Percentiles rank a stretch among this genome's conserved stretches.
phyloP scores from a whole-genome alignment of 2,329 filamentous ascomycete species.

The Monosporascus sp. region DNA sequence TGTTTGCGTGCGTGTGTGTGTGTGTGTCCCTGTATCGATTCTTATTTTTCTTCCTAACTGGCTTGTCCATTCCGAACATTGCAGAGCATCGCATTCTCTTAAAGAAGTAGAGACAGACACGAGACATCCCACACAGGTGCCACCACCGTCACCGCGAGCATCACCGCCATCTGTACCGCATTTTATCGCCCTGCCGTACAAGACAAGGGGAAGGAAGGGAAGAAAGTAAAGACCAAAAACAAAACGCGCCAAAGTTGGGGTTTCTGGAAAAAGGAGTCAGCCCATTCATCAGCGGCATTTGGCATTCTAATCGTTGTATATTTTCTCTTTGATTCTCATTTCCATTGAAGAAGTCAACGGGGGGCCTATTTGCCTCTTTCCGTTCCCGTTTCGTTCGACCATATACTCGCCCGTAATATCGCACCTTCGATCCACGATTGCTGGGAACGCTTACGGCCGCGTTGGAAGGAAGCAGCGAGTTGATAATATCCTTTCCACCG shows the following conservation, averaged over 20 bases:
- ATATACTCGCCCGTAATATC: not conserved
- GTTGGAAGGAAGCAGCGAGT: not conserved
- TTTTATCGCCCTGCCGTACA: not conserved
- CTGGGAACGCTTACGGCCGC: not conserved
- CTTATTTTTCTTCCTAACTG: conserved; percentile 13
- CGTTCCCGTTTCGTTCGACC: not conserved
- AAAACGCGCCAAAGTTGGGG: not conserved
- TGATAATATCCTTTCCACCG: not conserved
- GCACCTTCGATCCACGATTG: not conserved
- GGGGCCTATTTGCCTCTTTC: not conserved
- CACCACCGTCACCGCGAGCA: not conserved
- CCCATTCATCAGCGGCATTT: not conserved
- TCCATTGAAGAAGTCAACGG: not conserved
- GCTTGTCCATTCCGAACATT: not conserved
- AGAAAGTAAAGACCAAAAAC: not conserved
- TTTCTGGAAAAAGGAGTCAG: not conserved
- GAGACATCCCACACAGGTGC: not conserved
- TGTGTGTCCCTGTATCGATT: conserved; percentile 19
- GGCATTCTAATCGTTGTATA: not conserved
- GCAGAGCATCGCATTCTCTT: conserved; percentile 1
- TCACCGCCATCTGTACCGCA: not conserved
- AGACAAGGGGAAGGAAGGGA: not conserved
- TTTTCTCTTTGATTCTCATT: not conserved
- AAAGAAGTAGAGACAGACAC: not conserved
- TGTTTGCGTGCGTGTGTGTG: conserved; percentile 16